Base-by-base conservation (phyloP, 345 rosid genomes). In the Camelina laxa region DNA sequence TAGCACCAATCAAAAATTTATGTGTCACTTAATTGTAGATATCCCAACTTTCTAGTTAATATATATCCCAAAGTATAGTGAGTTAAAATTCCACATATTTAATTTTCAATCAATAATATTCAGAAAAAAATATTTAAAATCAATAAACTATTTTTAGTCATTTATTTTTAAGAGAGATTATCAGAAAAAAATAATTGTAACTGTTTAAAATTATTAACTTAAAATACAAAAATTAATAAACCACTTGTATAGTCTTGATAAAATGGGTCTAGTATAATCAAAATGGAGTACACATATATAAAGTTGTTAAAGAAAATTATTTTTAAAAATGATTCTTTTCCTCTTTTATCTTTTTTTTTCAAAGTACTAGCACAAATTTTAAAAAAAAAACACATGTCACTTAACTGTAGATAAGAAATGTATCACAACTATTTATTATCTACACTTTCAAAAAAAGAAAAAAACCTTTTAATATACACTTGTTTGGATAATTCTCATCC, bases 381-480 rank as follows among this genome's bases (percentile, higher is more conserved):
- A n/a, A n/a, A n/a, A 53, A 31, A 55, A 55, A 13, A 10, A 4
- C 7, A 73, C 71, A 48, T 73, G 77, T 73, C 77, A 41, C 1
- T 60, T 58, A 60, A 35, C 5, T 38, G 7, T 24, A 54, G 41
- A 64, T 42, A 45, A 27, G 64, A 15, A 33, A 39, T 35, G 14
- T 35, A 56, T 56, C 16, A 9, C 48, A 55, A 2, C 45, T 2
- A 20, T 33, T 73, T 51, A 6, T 31, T 6, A 42, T 15, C 2
- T 7, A 69, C 22, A 5, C 16, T 48, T 10, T 15, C 2, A 7
- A 0, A 5, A 31, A 6, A 33, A 31, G n/a, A n/a, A 12, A 2
- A 39, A 62, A 72, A 69, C 41, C 9, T 14, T 14, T 41, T 6
- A 9, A 63, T 1, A 42, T 55, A 55, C 33, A 44, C 14, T 45